Base-by-base conservation (phyloP, 352 stramenopile genomes). In the Globisporangium canariense region DNA sequence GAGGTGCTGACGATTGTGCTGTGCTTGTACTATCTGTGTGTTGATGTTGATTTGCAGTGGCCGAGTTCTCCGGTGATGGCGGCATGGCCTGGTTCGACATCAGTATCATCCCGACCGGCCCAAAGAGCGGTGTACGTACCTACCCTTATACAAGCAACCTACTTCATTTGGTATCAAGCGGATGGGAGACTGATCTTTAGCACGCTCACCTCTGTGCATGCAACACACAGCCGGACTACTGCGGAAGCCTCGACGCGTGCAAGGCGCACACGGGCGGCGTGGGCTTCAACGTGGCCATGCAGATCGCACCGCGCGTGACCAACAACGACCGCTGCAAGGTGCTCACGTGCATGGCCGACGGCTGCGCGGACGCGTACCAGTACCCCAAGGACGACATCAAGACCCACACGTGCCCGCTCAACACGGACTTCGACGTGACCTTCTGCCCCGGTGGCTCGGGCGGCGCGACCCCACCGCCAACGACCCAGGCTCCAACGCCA, bases 201-300 rank as follows among this genome's bases (percentile, higher is more conserved):
- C 36, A 16, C 36, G 8, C 14, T 14, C 43, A 32, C 16, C 25
- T 49, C 4, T 59, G 10, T 53, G 11, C 13, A 30, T 25, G 25
- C n/a, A 16, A 22, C 9, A 18, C 32, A 28, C 10, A 73, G 50
- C 81, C 83, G 1, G 76, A 79, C 20, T 71, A 80, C 53, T 92
- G 83, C 60, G 22, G 25, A 20, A 86, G 70, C 43, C 70, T 90
- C 22, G 70, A 71, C 2, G 70, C 71, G 11, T 90, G 81, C 60
- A 89, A 88, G 71, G 59, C 32, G 1, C 49, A 71, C 56, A 91
- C 80, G 18, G 83, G 83, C 47, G 79, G 75, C 32, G 68, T 81
- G 18, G 79, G 81, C 47, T 92, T 83, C 69, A 91, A 91, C 74
- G 68, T 88, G 36, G 52, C 81, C 54, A 90, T 93, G 78, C 76